Base-by-base conservation (phyloP, 2,329 filamentous ascomycete genomes). In the Samsoniella hepiali region DNA sequence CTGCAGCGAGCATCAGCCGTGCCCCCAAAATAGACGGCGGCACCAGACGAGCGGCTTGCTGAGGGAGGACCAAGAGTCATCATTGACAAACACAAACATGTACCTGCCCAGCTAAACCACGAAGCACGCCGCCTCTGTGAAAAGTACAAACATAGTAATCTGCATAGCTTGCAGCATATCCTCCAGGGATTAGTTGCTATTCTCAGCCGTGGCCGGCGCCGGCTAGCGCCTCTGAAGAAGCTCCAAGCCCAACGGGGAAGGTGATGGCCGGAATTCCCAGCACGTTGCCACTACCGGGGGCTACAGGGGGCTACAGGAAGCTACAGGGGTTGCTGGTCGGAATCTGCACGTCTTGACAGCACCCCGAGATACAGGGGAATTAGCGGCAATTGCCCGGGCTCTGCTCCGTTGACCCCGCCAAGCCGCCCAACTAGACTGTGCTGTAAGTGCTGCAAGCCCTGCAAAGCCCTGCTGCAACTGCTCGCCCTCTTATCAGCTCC, bases 201-300 rank as follows among this genome's bases (percentile, higher is more conserved):
- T 58, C 57, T 50, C 45, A 42, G 57, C 44, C 32, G 17, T 32
- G 15, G 32, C 45, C 40, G 55, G 40, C 40, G 31, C 40, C 44
- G 11, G 17, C 10, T 27, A n/a, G n/a, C 10, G 36, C n/a, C 32
- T 40, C 17, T 45, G n/a, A 22, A 27, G 17, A 15, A 27, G 11
- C 47, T 15, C 40, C 27, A 59, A n/a, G 57, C 57, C 57, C 22
- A 49, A 59, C 57, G 3, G 5, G 56, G 56, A 58, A 58, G 57
- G 57, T 59, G 32, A 10, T 40, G 29, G 13, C 34, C 34, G 15
- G 51, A 54, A n/a, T 54, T 36, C n/a, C 34, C 29, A 34, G 49
- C 29, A 17, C 31, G 34, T 34, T 51, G 9, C 50, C 10, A 9
- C 15, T 29, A 8, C 27, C 15, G 31, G 29, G 17, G 34, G 8